Evolutionary conservation across 1,284 basidiomycete genomes (phyloP).

Genomic region (Trichosporon inkin): DNA sequence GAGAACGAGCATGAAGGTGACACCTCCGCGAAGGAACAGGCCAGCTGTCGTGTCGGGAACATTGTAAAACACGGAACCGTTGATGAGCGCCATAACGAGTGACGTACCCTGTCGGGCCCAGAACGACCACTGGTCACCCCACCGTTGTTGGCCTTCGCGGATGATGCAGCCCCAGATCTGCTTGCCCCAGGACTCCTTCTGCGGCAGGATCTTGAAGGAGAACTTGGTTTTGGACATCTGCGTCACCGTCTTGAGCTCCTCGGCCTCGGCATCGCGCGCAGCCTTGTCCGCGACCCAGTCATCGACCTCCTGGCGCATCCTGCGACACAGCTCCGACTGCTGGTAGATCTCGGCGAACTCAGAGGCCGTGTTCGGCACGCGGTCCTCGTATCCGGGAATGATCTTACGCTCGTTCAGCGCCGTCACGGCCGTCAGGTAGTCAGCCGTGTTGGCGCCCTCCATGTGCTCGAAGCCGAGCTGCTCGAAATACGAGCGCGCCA

Average conservation of each 20-base stretch:
- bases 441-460: constrained; percentile 53
- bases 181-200: constrained; percentile 32
- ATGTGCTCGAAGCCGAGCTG: constrained; percentile 64
- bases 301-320: constrained; percentile 38
- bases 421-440: constrained; percentile 60
- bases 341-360: constrained; percentile 55
- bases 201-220: constrained; percentile 22
- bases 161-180: constrained; percentile 40
- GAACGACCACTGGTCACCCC: constrained; percentile 33
- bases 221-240: constrained; percentile 29
- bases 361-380: constrained; percentile 57
- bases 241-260: constrained; percentile 22
- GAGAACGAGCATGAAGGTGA: constrained; percentile 52
- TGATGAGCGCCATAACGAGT: constrained; percentile 44
- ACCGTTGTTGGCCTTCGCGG: constrained; percentile 43
- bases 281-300: constrained; percentile 27
- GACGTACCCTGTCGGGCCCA: constrained; percentile 43
- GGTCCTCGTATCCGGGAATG: constrained; percentile 52
- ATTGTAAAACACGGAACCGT: constrained; percentile 70
- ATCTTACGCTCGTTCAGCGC: constrained; percentile 59
- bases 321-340: constrained; percentile 30
- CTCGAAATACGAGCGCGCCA: constrained; percentile 75
- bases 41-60: constrained; percentile 61
- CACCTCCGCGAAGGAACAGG: constrained; percentile 67
- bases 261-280: constrained; percentile 23